Percentiles rank a stretch among this genome's conserved stretches.
phyloP scores from a whole-genome alignment of 1,139 yeast genomes.

The Hanseniaspora uvarum region DNA sequence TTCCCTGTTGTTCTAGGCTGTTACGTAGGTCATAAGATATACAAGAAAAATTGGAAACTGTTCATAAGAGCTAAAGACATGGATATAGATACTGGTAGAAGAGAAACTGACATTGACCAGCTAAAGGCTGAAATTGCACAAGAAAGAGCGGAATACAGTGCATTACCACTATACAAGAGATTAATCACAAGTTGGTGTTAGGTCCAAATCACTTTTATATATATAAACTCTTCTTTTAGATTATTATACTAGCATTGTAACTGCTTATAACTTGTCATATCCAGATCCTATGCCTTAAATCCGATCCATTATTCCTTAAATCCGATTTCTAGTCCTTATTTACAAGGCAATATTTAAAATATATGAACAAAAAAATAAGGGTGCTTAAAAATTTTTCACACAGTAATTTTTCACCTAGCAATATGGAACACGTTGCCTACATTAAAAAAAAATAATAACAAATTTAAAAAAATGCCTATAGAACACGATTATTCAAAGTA shows the following conservation, averaged over 20 bases:
- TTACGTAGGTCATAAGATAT: conserved; percentile 40
- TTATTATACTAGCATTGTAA: neutral
- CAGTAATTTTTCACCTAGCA: too few relatives aligned
- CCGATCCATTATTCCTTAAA: too few relatives aligned
- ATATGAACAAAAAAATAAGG: too few relatives aligned
- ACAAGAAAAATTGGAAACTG: conserved; percentile 33
- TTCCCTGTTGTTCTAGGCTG: conserved; percentile 46
- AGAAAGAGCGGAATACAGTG: conserved; percentile 39
- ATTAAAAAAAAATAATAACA: too few relatives aligned
- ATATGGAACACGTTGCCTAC: too few relatives aligned
- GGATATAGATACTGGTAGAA: conserved; percentile 42
- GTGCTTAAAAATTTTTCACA: too few relatives aligned
- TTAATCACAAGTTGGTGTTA: conserved; percentile 11
- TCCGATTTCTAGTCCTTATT: too few relatives aligned
- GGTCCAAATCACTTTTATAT: neutral
- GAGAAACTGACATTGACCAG: conserved; percentile 56
- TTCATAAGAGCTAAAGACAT: conserved; percentile 34
- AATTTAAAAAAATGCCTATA: neutral
- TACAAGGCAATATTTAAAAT: too few relatives aligned
- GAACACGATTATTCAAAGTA: neutral
- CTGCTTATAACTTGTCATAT: too few relatives aligned
- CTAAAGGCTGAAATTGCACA: conserved; percentile 59
- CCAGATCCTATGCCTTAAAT: too few relatives aligned
- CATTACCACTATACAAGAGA: conserved; percentile 4
- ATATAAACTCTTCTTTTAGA: neutral